A percentile compares a stretch with the other conserved stretches of the same genome.
These are phyloP conservation scores for Tricholoma bakamatsutake DNA, from an alignment of 768 basidiomycete genomes.

Conservation along the genomic window DNA sequence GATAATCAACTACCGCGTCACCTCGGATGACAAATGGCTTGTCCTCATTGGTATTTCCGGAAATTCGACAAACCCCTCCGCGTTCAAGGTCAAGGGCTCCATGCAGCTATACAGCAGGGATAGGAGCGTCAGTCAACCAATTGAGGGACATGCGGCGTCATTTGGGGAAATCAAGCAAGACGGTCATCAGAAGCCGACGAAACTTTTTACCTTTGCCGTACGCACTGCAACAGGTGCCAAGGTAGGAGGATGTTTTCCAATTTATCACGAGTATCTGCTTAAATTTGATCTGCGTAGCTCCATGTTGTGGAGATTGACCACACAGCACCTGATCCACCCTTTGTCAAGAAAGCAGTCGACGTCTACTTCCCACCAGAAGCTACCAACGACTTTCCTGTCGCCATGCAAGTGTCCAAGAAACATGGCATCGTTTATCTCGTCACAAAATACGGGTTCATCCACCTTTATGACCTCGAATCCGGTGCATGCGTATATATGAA, in stretches of 20 bases:
- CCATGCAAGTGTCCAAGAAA: conserved; percentile 97
- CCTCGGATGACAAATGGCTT: conserved; percentile 94
- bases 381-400: conserved; percentile 97
- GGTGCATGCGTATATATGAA: conserved; percentile 99
- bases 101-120: conserved; percentile 97
- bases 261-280: not conserved
- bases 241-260: conserved; percentile 40
- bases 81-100: conserved; percentile 97
- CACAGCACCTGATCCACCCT: conserved; percentile 84
- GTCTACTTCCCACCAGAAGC: conserved; percentile 99
- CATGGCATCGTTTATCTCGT: conserved; percentile 97
- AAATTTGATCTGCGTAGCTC: conserved; percentile 47
- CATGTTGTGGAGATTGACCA: conserved; percentile 99
- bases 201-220: conserved; percentile 93
- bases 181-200: conserved; percentile 78
- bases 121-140: conserved; percentile 91
- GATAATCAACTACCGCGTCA: conserved; percentile 97
- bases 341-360: conserved; percentile 96
- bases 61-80: conserved; percentile 86
- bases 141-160: conserved; percentile 96
- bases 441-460: conserved; percentile 99
- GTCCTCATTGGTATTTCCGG: conserved; percentile 94
- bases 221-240: conserved; percentile 97
- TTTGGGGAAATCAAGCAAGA: conserved; percentile 92
- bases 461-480: conserved; percentile 95